A percentile compares a stretch with the other conserved stretches of the same genome.
Conservation (phyloP, 768 basidiomycete genomes). For the Kwoniella pini region DNA sequence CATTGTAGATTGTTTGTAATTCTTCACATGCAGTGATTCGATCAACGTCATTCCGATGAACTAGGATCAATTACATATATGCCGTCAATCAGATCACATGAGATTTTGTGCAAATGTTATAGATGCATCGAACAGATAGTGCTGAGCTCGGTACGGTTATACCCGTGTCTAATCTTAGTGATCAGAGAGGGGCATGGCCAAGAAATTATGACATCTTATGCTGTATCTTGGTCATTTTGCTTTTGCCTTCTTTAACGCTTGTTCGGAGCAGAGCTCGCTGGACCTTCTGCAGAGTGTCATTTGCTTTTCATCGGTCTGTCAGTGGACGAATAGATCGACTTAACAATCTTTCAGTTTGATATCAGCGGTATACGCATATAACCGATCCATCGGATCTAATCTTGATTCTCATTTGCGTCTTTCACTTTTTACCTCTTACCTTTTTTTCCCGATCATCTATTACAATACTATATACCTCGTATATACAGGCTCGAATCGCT, state of each 20-base stretch:
- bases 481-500: neutral
- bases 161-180: no score
- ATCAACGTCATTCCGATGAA: neutral
- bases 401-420: neutral
- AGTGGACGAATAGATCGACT: no score
- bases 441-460: neutral
- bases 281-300: no score
- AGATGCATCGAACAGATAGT: neutral
- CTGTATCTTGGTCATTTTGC: neutral
- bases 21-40: no score
- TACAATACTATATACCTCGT: neutral
- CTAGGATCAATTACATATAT: neutral
- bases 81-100: neutral
- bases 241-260: neutral
- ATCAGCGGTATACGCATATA: neutral
- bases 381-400: slow-evolving; percentile 9
- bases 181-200: no score
- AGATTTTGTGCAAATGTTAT: no score
- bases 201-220: no score
- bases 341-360: no score
- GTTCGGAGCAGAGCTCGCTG: no score
- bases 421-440: neutral
- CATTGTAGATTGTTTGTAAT: no score
- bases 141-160: neutral
- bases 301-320: neutral